phyloP scores from a whole-genome alignment of 2,329 filamentous ascomycete genomes.

The Cryphonectria nitschkei region DNA sequence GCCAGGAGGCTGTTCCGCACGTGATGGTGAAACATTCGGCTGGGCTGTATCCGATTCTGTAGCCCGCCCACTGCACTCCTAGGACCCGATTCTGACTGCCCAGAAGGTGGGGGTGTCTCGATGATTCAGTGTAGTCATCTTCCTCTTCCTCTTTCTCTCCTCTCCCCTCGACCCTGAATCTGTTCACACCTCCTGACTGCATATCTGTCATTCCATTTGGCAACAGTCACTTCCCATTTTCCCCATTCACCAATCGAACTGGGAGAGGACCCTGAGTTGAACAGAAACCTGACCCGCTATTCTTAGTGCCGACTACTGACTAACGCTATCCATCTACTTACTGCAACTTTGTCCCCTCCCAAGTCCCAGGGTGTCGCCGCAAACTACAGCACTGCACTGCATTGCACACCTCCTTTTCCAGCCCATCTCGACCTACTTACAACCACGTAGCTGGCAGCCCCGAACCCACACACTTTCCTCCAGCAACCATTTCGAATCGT shows the following conservation, averaged over 20 bases:
- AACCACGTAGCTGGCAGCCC: slow-evolving; percentile 26
- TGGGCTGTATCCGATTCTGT: slow-evolving; percentile 16
- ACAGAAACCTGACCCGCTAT: slow-evolving; percentile 13
- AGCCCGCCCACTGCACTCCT: neutral
- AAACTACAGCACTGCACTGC: slow-evolving; percentile 24
- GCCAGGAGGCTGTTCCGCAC: neutral
- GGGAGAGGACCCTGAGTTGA: slow-evolving; percentile 16
- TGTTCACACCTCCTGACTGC: neutral
- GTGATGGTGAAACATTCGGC: slow-evolving; percentile 26
- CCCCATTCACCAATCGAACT: neutral
- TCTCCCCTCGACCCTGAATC: slow-evolving; percentile 1
- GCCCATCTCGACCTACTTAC: slow-evolving; percentile 14
- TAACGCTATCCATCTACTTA: slow-evolving; percentile 24
- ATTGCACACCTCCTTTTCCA: slow-evolving; percentile 30
- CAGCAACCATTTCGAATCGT: slow-evolving; percentile 4
- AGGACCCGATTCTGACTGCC: neutral
- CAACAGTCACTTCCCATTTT: slow-evolving; percentile 3
- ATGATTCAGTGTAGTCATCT: slow-evolving; percentile 14
- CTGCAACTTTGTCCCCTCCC: slow-evolving; percentile 23
- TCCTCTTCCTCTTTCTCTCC: neutral
- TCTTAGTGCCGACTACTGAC: slow-evolving; percentile 26
- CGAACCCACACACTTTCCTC: slow-evolving; percentile 22
- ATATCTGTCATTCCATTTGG: neutral
- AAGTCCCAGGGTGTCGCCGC: slow-evolving; percentile 14
- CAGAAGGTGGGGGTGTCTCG: neutral